Evolutionary conservation across 371 early-diverging fungal genomes (phyloP).

Genomic region (Saksenaea oblongispora): DNA sequence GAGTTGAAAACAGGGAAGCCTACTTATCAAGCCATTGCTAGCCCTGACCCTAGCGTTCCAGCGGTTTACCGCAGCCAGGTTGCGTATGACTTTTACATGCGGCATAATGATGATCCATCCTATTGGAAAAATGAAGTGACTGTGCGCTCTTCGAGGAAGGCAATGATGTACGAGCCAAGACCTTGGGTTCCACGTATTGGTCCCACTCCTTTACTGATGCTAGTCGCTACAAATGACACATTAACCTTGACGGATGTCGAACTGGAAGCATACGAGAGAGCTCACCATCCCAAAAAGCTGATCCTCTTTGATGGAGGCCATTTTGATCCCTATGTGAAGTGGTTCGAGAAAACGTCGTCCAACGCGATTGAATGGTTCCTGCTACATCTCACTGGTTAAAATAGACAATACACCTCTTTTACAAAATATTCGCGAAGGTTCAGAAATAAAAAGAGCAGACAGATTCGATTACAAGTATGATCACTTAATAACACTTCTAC

Average conservation of each 20-base stretch:
- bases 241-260: neutral
- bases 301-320: neutral
- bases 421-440: too few relatives aligned
- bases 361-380: neutral
- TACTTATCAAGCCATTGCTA: constrained; percentile 1
- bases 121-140: neutral
- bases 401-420: too few relatives aligned
- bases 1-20: neutral
- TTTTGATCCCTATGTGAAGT: neutral
- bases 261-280: neutral
- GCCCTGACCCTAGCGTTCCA: neutral
- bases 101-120: neutral
- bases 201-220: neutral
- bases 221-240: neutral
- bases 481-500: too few relatives aligned
- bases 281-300: neutral
- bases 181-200: neutral
- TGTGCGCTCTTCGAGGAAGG: neutral
- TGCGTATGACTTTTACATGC: constrained; percentile 1
- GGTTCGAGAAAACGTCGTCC: neutral
- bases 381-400: neutral
- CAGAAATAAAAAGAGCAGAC: too few relatives aligned
- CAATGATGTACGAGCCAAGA: neutral
- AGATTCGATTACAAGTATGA: too few relatives aligned
- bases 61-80: neutral